phyloP scores from a whole-genome alignment of 2,329 filamentous ascomycete genomes.

The Cladosporium sp. region DNA sequence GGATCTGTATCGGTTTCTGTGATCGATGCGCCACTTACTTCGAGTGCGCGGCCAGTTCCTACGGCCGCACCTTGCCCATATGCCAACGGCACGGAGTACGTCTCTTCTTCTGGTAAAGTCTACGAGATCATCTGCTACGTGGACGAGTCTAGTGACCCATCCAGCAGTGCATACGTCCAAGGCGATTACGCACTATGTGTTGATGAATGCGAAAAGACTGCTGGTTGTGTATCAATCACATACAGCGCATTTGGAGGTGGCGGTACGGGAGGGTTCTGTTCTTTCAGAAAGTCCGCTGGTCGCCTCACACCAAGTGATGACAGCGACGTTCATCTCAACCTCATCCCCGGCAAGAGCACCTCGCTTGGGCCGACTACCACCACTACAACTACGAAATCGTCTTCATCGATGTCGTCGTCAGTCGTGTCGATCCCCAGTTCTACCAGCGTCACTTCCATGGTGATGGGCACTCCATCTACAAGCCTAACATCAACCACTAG shows the following conservation, averaged over 20 bases:
- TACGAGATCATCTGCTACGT: conserved; percentile 20
- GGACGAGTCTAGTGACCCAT: conserved; percentile 6
- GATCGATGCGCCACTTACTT: background rate
- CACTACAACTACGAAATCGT: background rate
- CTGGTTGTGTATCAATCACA: conserved; percentile 26
- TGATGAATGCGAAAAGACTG: conserved; percentile 22
- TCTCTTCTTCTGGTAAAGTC: conserved; percentile 14
- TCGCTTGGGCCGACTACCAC: background rate
- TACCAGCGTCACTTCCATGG: background rate
- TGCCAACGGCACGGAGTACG: conserved; percentile 20
- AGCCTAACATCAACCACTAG: background rate
- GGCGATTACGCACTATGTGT: conserved; percentile 21
- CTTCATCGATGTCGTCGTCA: background rate
- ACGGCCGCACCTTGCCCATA: conserved; percentile 17
- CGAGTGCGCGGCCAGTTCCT: background rate
- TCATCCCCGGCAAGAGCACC: conserved; percentile 1
- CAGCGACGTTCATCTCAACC: conserved; percentile 1
- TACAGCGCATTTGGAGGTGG: conserved; percentile 13
- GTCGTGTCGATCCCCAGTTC: background rate
- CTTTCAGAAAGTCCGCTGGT: background rate
- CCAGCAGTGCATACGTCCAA: background rate
- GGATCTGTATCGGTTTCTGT: background rate
- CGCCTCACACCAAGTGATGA: background rate
- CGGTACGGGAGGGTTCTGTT: background rate
- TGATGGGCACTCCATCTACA: background rate